phyloP scores from a whole-genome alignment of 805 yeast genomes.

The Candida alai region DNA sequence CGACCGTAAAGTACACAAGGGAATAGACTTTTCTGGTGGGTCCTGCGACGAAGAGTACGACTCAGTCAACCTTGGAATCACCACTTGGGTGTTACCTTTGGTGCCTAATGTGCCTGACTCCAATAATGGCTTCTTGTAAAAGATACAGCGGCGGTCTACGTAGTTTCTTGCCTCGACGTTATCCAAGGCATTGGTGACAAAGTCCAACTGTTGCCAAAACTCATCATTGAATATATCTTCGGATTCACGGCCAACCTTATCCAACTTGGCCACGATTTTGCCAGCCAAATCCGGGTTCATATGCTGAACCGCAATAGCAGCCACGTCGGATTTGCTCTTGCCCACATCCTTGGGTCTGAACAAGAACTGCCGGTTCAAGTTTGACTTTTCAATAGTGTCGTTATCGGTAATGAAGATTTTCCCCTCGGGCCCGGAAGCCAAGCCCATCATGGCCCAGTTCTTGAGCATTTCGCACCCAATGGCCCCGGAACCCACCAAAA shows the following conservation, averaged over 20 bases:
- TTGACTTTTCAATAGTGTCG: conserved; percentile 93
- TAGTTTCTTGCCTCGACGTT: conserved; percentile 97
- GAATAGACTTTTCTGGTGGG: conserved; percentile 98
- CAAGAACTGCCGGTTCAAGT: conserved; percentile 92
- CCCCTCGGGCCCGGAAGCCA: conserved; percentile 90
- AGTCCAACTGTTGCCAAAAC: conserved; percentile 81
- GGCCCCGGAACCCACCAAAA: conserved; percentile 96
- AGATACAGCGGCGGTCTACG: conserved; percentile 95
- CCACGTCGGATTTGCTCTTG: conserved; percentile 81
- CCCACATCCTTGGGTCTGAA: conserved; percentile 96
- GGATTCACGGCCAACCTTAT: conserved; percentile 92
- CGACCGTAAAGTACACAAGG: conserved; percentile 93
- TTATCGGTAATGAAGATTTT: conserved; percentile 83
- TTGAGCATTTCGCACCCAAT: conserved; percentile 98
- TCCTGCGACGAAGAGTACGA: conserved; percentile 95
- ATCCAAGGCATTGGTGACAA: conserved; percentile 95
- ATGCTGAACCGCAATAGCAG: conserved; percentile 73
- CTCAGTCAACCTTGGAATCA: conserved; percentile 90
- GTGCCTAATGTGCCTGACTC: conserved; percentile 98
- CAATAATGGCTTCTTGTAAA: conserved; percentile 82
- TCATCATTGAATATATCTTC: conserved; percentile 79
- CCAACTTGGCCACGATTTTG: conserved; percentile 70
- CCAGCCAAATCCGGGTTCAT: conserved; percentile 86
- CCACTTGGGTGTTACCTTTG: conserved; percentile 96
- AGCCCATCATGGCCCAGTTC: conserved; percentile 96